Base-by-base conservation (phyloP, 352 stramenopile species). In the Globisporangium radiosum region DNA sequence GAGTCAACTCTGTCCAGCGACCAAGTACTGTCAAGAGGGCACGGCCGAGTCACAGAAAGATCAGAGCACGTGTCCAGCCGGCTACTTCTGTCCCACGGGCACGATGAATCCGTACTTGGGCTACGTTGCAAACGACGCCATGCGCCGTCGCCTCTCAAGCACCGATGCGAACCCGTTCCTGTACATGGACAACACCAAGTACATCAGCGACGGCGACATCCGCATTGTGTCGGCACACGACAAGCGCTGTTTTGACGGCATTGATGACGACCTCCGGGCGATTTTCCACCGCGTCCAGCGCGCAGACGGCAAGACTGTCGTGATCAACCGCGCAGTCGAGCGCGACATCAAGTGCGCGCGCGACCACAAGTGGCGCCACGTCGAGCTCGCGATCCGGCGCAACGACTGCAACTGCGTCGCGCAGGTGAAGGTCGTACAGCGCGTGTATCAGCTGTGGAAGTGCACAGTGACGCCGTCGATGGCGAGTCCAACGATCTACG, bases 31-130 rank as follows among this genome's bases (percentile, higher is more conserved):
- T 66, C 62, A 60, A 0, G 82, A 87, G 63, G 92, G 86, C 13
- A 98, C 90, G 4, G 88, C 91, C 7, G 72, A 87, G 57, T 92
- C 80, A 0, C 84, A 96, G 50, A 87, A 93, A 55, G 66, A 78
- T n/a, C 60, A 74, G 3, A 84, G 79, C 42, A 39, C 69, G 15
- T 99, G 96, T 66, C 92, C 91, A 6, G 68, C 71, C 13, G 87
- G 93, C 19, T 97, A 97, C 75, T 99, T 98, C 71, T 99, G 96
- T 64, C 96, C 95, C 0, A 97, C 94, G 7, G 96, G 95, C 0
- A 98, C 95, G 9, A 76, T 76, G 4, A 88, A 97, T 62, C 87
- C 90, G 56, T 74, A 90, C 25, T 63, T 90, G 4, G 95, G 95
- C 7, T 70, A 77, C 2, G 78, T 98, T 3, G 92, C 95, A 2